Evolutionary conservation across 1,139 yeast species (phyloP), one percentile per base, ranked within the genome.

Genomic region (Yamadazyma atmosphaerica): DNA sequence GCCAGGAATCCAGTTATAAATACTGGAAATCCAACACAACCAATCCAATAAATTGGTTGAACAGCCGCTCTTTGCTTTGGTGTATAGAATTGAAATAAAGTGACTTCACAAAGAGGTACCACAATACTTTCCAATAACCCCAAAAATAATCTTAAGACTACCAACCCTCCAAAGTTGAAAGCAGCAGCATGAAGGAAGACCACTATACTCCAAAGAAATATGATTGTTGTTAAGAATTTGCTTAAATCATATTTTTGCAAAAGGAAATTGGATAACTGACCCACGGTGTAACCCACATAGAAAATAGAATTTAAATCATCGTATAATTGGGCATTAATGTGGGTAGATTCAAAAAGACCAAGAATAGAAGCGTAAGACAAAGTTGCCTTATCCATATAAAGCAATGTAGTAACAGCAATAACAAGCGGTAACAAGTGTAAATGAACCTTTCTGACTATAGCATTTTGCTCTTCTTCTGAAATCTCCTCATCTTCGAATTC

Each of bases 1-100:
- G 75, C 68, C 37, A 72, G 69, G 44, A 72, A 67, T 1, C 76
- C 76, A 26, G 64, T 60, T 11, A 75, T 72, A 36, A 73, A 66
- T 2, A 72, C 63, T 4, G 63, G 63, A n/a, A 32, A 31, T 32
- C 70, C 72, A 42, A 69, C 54, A 46, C 76, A 69, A n/a, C 74
- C 60, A n/a, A 68, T 54, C 42, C 64, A 72, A 46, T 72, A 72
- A 2, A 72, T 39, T 13, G 77, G 77, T 22, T 66, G 68, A 18
- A 65, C 57, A 10, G 66, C 58, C 24, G 70, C 70, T 41, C 68
- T 59, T 41, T 69, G 72, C n/a, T 56, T 46, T 16, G 65, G 55
- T 6, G 72, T 70, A 38, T 72, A 58, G 44, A 71, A 72, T 60
- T 68, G 72, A n/a, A 65, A 66, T 54, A 67, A 63, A 2, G 77